Conservation (phyloP, 345 rosid species). For the Atalantia buxifolia region DNA sequence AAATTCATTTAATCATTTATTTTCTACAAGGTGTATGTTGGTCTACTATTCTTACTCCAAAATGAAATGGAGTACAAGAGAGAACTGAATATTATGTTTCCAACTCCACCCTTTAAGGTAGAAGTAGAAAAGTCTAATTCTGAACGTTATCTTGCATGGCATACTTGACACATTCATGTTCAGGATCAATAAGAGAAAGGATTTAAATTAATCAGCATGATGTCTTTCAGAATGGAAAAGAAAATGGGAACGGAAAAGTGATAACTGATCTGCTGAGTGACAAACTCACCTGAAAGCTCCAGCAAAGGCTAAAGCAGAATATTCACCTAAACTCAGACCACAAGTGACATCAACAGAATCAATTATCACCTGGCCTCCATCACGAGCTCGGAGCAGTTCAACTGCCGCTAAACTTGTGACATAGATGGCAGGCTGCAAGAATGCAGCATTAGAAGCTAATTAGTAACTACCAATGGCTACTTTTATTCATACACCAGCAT, state of each 20-base stretch:
- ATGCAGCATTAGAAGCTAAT: constrained; percentile 6
- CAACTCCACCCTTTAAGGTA: neutral
- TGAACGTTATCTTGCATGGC: neutral
- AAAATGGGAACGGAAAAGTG: neutral
- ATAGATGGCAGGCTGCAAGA: constrained; percentile 92
- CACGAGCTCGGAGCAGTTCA: constrained; percentile 77
- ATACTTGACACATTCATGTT: constrained; percentile 8
- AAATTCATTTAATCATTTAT: neutral
- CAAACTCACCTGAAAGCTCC: constrained; percentile 81
- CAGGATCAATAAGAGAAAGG: neutral
- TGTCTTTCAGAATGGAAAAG: neutral
- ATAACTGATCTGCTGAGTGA: neutral
- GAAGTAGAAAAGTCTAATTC: neutral
- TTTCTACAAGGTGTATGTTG: neutral
- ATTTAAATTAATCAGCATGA: neutral
- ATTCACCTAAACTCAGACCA: constrained; percentile 98
- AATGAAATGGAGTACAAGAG: neutral
- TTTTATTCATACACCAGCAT: neutral
- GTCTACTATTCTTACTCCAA: neutral
- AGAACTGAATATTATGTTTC: neutral
- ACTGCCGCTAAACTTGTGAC: constrained; percentile 99
- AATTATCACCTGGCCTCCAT: constrained; percentile 83
- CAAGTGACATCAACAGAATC: constrained; percentile 92
- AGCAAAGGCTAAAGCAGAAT: constrained; percentile 94
- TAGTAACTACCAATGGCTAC: neutral